Evolutionary conservation across 768 basidiomycete genomes (phyloP), one percentile per base, ranked within the genome.

Genomic region (Dentipellis fragilis): DNA sequence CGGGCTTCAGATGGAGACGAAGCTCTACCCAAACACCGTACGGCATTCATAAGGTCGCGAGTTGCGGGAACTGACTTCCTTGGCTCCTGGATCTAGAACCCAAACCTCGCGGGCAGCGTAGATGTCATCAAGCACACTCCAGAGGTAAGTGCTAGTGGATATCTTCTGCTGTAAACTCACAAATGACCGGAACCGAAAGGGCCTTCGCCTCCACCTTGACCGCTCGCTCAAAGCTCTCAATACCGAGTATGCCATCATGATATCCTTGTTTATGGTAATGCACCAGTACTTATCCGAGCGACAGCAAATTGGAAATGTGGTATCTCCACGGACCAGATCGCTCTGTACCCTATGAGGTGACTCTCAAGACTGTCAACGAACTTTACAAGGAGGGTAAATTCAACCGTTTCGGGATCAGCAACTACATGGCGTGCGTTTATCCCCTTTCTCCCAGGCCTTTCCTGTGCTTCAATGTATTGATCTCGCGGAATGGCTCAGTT

Each of bases 1-100:
- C 36, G 80, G 80, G 0, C 63, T 84, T 21, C 72, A 73, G 55
- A 68, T 85, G 45, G 80, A 83, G 48, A 85, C 81, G 1, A 86
- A 86, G 64, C 73, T 81, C 16, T 75, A 74, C 57, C 81, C 82
- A 0, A 64, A 58, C 46, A 29, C 29, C 29, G 29, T 29, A 29
- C 29, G 29, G 3, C 64, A 65, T 84, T 16, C 80, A 78, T 7
- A 68, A 78, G 66, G 69, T 77, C 54, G 68, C 29, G 6, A 45
- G 14, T n/a, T 12, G 29, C 45, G 48, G 17, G 54, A 29, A 6
- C 21, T 42, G n/a, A 45, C 35, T 11, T 35, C 21, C 14, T 8
- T 47, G 38, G 23, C 19, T 51, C 2, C 17, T 55, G 17, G 8
- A 46, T 21, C n/a, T 52, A 77, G 79, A 29, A 29, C 29, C 29